Conservation (phyloP, 805 yeast genomes). For the Candida oleophila region DNA sequence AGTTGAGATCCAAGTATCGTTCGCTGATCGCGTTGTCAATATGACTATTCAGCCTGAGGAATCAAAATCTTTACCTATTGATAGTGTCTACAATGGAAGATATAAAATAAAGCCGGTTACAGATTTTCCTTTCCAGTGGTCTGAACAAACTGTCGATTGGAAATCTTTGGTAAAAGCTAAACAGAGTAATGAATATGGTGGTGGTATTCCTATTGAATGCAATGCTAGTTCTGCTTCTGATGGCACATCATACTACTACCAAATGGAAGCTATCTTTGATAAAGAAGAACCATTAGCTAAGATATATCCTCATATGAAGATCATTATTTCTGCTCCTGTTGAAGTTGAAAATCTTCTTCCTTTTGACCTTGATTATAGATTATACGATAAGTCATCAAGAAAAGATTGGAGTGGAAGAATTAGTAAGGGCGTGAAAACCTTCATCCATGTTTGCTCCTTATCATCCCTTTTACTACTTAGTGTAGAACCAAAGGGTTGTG, state of each 20-base stretch:
- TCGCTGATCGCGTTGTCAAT: constrained; percentile 18
- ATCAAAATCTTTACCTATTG: constrained; percentile 71
- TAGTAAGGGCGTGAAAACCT: constrained; percentile 62
- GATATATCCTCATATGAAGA: constrained; percentile 80
- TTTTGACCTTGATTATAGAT: constrained; percentile 68
- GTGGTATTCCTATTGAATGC: constrained; percentile 62
- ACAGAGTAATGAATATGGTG: constrained; percentile 3
- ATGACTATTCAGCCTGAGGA: constrained; percentile 53
- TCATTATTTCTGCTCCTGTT: constrained; percentile 80
- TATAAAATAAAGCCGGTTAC: constrained; percentile 64
- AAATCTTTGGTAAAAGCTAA: constrained; percentile 41
- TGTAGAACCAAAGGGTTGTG: constrained; percentile 61
- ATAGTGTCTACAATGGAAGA: constrained; percentile 56
- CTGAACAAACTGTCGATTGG: constrained; percentile 66
- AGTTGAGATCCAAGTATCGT: constrained; percentile 44
- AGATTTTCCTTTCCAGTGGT: constrained; percentile 64
- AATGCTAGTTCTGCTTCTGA: constrained; percentile 37
- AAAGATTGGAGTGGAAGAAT: constrained; percentile 66
- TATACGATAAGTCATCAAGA: constrained; percentile 71
- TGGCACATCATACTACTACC: constrained; percentile 59
- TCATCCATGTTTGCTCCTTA: constrained; percentile 78
- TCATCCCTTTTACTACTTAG: constrained; percentile 70
- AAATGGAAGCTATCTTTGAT: constrained; percentile 66
- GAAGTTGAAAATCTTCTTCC: constrained; percentile 85
- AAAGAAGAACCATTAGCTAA: constrained; percentile 66